Conservation (phyloP, 345 rosid species). For the Lepidium didymum region DNA sequence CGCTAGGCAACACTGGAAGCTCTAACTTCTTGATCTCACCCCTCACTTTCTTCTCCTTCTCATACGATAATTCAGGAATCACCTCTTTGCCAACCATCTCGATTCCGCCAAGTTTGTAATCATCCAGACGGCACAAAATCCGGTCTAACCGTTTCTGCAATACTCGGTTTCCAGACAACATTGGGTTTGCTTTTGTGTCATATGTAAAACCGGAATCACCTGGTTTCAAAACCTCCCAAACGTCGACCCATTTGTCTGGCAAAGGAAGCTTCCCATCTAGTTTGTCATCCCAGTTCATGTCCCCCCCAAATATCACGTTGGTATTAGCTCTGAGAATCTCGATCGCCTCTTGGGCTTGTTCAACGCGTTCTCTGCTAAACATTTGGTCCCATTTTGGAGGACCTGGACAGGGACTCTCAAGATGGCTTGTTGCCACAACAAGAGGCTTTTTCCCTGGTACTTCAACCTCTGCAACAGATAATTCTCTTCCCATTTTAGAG, state of each 20-base stretch:
- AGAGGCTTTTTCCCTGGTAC: constrained; percentile 44
- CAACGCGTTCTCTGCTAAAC: constrained; percentile 86
- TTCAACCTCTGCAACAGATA: constrained; percentile 64
- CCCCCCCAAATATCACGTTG: constrained; percentile 82
- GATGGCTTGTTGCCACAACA: constrained; percentile 90
- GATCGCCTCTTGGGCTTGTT: constrained; percentile 64
- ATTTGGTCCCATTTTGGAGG: constrained; percentile 98
- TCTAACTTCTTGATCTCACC: constrained; percentile 48
- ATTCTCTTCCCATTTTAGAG: constrained; percentile 86
- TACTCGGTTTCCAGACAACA: constrained; percentile 74
- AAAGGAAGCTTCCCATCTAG: constrained; percentile 75
- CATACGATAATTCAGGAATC: constrained; percentile 57
- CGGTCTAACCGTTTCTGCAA: constrained; percentile 76
- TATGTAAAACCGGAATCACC: constrained; percentile 80
- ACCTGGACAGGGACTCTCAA: constrained; percentile 87
- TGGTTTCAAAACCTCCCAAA: constrained; percentile 65
- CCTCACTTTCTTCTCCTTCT: constrained; percentile 75
- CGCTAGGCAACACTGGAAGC: constrained; percentile 94
- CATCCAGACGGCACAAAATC: constrained; percentile 54
- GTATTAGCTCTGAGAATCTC: constrained; percentile 40
- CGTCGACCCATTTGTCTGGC: constrained; percentile 68
- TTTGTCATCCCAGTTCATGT: constrained; percentile 96
- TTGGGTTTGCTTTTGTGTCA: constrained; percentile 80
- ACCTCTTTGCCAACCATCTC: constrained; percentile 91
- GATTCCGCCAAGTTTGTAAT: constrained; percentile 49